Conservation (phyloP, 768 basidiomycete genomes). For the Pleurotus tuoliensis region DNA sequence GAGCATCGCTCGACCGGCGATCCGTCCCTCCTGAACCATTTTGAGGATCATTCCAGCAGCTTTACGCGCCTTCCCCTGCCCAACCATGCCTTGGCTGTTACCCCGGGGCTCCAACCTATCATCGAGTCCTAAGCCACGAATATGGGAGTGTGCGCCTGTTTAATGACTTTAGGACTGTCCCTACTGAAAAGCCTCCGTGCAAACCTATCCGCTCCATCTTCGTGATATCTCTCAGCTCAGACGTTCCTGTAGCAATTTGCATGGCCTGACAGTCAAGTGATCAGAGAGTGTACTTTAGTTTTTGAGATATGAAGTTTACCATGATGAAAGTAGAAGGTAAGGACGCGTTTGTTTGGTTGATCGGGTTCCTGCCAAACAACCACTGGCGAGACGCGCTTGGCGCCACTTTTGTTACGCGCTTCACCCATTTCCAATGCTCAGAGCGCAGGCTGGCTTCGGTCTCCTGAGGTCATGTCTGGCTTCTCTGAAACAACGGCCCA, state of each 20-base stretch:
- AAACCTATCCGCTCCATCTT: conserved; percentile 92
- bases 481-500: not conserved
- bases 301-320: conserved; percentile 1
- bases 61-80: conserved; percentile 93
- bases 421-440: not conserved
- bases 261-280: conserved; percentile 39
- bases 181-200: not conserved
- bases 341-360: conserved; percentile 7
- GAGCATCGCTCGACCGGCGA: conserved; percentile 93
- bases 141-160: conserved; percentile 88
- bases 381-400: not conserved
- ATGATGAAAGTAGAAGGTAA: conserved; percentile 6
- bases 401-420: too few species aligned
- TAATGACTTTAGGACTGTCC: conserved; percentile 9
- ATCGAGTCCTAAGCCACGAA: conserved; percentile 92
- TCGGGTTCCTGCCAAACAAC: conserved; percentile 1
- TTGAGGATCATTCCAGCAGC: conserved; percentile 97
- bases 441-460: not conserved
- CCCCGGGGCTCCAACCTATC: conserved; percentile 85
- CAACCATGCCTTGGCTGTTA: conserved; percentile 94
- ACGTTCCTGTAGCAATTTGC: conserved; percentile 73
- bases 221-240: conserved; percentile 81
- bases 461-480: conserved; percentile 1
- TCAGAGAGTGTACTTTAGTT: not conserved
- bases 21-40: conserved; percentile 96